A percentile compares a stretch with the other conserved stretches of the same genome.
phyloP scores from a whole-genome alignment of 306 rosid species.

The Castanopsis chinensis region DNA sequence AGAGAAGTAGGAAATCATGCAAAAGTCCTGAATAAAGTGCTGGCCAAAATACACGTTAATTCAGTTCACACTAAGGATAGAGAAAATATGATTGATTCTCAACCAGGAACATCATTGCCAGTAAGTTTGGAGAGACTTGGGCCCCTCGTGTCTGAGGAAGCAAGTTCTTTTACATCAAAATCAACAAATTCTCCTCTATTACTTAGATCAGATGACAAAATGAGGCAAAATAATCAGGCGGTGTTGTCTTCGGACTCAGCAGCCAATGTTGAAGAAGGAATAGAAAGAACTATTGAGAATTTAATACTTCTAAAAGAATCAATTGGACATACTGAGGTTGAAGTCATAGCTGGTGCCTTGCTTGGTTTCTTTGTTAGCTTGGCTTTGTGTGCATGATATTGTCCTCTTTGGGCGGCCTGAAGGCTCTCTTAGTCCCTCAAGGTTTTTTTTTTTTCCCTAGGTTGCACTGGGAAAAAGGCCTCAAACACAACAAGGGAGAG shows the following conservation, averaged over 20 bases:
- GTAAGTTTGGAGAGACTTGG: conserved; percentile 27
- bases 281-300: conserved; percentile 21
- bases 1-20: conserved; percentile 93
- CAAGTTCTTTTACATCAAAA: conserved; percentile 30
- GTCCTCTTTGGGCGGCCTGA: no score
- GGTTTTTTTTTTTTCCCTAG: no score
- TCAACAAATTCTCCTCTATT: conserved; percentile 25
- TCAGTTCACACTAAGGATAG: conserved; percentile 31
- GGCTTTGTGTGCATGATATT: conserved; percentile 18
- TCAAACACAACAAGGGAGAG: no score
- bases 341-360: conserved; percentile 79
- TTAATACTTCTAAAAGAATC: conserved; percentile 50
- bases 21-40: conserved; percentile 57
- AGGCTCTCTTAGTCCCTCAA: no score
- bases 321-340: conserved; percentile 83
- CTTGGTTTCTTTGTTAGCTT: conserved; percentile 67
- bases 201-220: conserved; percentile 26
- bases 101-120: conserved; percentile 35
- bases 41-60: conserved; percentile 22
- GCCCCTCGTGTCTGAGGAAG: conserved; percentile 43
- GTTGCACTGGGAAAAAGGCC: no score
- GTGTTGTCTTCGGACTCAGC: conserved; percentile 19
- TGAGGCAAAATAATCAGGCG: conserved; percentile 24
- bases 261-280: conserved; percentile 35
- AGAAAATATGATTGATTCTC: conserved; percentile 43